Base-by-base conservation (phyloP, 139 green algal species). In the Pleodorina starrii region DNA sequence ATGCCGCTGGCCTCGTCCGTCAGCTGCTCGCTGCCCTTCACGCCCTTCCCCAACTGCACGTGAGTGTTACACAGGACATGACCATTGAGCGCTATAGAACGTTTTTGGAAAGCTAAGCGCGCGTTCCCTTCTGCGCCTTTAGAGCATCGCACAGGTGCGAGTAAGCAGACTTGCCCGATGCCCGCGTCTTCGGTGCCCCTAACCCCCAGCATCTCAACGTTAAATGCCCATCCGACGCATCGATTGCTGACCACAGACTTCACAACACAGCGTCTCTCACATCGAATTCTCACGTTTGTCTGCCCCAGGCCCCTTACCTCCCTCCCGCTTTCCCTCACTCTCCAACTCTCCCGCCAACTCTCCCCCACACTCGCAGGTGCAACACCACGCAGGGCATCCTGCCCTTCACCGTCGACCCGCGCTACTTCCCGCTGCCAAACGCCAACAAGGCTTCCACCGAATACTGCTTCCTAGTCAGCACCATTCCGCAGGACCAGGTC, bases 371-470 rank as follows among this genome's bases (percentile, higher is more conserved):
- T 66, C 54, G 2, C 63, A 73, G 63, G 63, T 73, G 63, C 63
- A 73, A 73, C 63, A 35, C 63, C 6, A 73, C 63, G n/a, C 63
- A 73, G 63, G 63, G 63, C 63, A 73, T 35, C 35, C 29, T 73
- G 63, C 63, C 63, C 27, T 32, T 73, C 27, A 35, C 32, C 14
- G 27, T 73, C 27, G 25, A 36, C 32, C 63, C 63, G 63, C 63
- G 63, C 14, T 73, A 73, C 19, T 73, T 36, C 63, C 63, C 32
- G 27, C 63, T 32, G 21, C 63, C 63, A 25, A 25, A 66, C n/a
- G 19, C 21, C 19, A 23, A 38, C 63, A 32, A 73, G 63, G 27
- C 63, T 11, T 36, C 63, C 63, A 73, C 27, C 32, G 32, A 35
- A 11, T 73, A 40, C 63, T 73, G 63, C 63, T 73, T 73, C 63